Percentiles rank a stretch among this genome's conserved stretches.
phyloP scores from a whole-genome alignment of 345 rosid genomes.

The Eucalyptus virginea region DNA sequence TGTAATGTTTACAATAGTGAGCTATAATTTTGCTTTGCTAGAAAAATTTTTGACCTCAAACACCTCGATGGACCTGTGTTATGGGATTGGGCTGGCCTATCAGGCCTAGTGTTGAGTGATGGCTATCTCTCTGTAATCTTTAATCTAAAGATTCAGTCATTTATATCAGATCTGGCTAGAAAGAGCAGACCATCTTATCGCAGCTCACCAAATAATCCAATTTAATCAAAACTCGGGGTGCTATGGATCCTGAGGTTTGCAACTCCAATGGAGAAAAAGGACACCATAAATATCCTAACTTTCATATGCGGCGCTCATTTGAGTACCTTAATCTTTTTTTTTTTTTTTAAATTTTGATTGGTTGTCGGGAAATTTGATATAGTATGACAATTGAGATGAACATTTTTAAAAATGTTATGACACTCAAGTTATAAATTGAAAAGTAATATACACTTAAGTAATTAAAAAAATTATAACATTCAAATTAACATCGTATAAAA shows the following conservation, averaged over 20 bases:
- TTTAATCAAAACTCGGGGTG: background rate
- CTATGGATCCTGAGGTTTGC: background rate
- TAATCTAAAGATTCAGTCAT: background rate
- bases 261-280: background rate
- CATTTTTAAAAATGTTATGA: background rate
- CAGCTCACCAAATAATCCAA: background rate
- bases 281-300: no score
- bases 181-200: background rate
- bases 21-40: background rate
- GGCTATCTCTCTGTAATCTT: background rate
- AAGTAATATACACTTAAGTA: no score
- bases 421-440: background rate
- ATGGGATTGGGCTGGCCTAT: background rate
- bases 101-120: background rate
- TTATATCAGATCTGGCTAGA: background rate
- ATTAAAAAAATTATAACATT: no score
- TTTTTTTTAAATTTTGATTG: no score
- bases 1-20: background rate
- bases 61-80: background rate
- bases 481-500: no score
- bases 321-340: rapidly evolving
- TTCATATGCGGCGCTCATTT: rapidly evolving
- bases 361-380: no score
- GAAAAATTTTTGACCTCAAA: background rate
- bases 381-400: no score